phyloP scores from a whole-genome alignment of 441 rosid species.

The Brassica hybrid region DNA sequence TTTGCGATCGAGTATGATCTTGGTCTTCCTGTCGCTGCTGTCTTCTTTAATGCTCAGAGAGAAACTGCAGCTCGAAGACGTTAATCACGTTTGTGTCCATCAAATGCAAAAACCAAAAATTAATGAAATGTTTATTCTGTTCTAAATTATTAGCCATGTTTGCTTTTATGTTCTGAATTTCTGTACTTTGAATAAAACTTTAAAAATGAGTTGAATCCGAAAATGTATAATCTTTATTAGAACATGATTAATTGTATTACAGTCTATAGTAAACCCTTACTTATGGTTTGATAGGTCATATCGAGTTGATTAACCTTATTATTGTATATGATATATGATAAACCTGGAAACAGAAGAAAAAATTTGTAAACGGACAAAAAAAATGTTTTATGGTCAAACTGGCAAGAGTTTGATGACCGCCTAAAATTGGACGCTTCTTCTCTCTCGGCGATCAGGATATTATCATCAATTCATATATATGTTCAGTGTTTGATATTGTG shows the following conservation, averaged over 20 bases:
- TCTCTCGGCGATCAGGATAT: conserved; percentile 21
- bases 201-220: not conserved
- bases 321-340: not conserved
- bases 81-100: conserved; percentile 34
- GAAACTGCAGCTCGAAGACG: conserved; percentile 81
- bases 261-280: not conserved
- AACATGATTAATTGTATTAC: not conserved
- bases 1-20: conserved; percentile 68
- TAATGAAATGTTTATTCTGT: not conserved
- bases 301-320: conserved; percentile 11
- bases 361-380: not conserved
- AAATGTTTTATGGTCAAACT: conserved; percentile 25
- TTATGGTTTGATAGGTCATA: conserved; percentile 19
- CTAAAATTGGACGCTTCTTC: conserved; percentile 4
- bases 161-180: conserved; percentile 18
- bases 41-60: conserved; percentile 79
- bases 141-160: conserved; percentile 7
- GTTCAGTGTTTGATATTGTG: conserved; percentile 5
- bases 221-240: not conserved
- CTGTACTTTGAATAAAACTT: conserved; percentile 13
- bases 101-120: not conserved
- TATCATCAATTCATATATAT: not conserved
- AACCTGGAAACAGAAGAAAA: not conserved
- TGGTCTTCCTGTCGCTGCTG: conserved; percentile 76
- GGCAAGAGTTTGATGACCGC: conserved; percentile 26